Evolutionary conservation across 768 basidiomycete genomes (phyloP), one percentile per base, ranked within the genome.

Genomic region (Lactifluus hygrophoroides): DNA sequence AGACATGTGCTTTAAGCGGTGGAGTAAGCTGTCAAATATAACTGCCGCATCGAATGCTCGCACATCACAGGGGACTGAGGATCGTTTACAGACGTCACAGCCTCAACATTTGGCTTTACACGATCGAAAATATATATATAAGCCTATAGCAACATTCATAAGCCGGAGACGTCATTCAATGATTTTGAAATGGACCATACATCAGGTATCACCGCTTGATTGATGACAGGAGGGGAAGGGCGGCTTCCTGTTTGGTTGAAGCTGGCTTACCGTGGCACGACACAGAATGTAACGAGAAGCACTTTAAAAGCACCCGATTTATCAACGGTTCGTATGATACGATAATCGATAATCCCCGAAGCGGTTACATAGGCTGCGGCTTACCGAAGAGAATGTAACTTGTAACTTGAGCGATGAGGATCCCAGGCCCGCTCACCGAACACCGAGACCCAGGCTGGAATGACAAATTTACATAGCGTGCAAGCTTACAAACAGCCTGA

Each of bases 281-380:
- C 19, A 17, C 42, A 34, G 34, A 44, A 51, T 45, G 27, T 27
- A 46, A 28, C 19, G 28, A 57, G 56, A 57, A 57, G 50, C 49
- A n/a, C 13, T 11, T 16, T 32, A 13, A 19, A 44, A n/a, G 47
- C 30, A n/a, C 35, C 54, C 45, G 54, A 54, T 54, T 27, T 54
- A 54, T 54, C 19, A 17, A n/a, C 4, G 6, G 17, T 8, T 32
- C 19, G 14, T 42, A 25, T 44, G 10, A 11, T 17, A 45, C 38
- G 40, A 46, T 57, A 45, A 45, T 57, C 38, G 40, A 46, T 57
- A 45, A 45, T 57, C 50, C 43, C 50, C 35, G 54, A 55, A 47
- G 45, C 45, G 45, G 54, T 11, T 48, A 48, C 28, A 56, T 56
- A n/a, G n/a, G 46, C 37, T 5, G 47, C 37, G 28, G 38, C 19